These are phyloP conservation scores for Penicillium lividum DNA, from an alignment of 495 filamentous ascomycete genomes.

Conservation along the genomic window DNA sequence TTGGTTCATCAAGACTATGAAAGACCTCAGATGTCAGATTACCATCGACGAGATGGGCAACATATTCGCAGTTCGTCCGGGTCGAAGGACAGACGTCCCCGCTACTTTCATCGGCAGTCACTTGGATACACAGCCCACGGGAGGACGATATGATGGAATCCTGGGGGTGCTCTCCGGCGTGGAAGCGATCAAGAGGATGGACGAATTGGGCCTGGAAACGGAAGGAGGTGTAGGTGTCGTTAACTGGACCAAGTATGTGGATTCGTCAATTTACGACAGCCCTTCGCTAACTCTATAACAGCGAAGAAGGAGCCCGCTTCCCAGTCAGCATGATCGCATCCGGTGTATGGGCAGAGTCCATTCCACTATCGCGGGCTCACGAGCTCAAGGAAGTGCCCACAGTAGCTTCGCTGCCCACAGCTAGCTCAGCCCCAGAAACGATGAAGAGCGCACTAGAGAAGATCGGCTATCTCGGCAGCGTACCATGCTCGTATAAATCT, in stretches of 20 bases:
- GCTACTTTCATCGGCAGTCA: conserved; percentile 73
- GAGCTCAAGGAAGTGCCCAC: conserved; percentile 54
- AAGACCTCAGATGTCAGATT: conserved; percentile 61
- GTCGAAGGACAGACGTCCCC: conserved; percentile 52
- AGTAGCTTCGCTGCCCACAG: conserved; percentile 46
- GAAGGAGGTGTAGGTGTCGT: conserved; percentile 71
- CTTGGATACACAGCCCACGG: conserved; percentile 76
- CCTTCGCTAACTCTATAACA: conserved; percentile 23
- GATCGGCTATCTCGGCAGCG: conserved; percentile 67
- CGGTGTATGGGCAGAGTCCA: conserved; percentile 73
- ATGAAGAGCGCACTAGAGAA: conserved; percentile 69
- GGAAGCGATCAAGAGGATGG: conserved; percentile 66
- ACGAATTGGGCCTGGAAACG: conserved; percentile 69
- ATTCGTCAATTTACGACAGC: neutral
- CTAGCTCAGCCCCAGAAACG: conserved; percentile 54
- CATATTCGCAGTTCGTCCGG: conserved; percentile 71
- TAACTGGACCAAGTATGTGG: conserved; percentile 72
- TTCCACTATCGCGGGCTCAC: conserved; percentile 63
- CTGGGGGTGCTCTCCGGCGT: conserved; percentile 72
- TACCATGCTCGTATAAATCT: conserved; percentile 56
- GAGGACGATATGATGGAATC: conserved; percentile 74
- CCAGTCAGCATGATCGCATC: conserved; percentile 75
- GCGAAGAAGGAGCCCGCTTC: conserved; percentile 79
- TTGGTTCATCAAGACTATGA: conserved; percentile 72
- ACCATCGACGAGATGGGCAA: conserved; percentile 71